Evolutionary conservation across 768 basidiomycete genomes (phyloP).

Genomic region (Boletus patriciae): DNA sequence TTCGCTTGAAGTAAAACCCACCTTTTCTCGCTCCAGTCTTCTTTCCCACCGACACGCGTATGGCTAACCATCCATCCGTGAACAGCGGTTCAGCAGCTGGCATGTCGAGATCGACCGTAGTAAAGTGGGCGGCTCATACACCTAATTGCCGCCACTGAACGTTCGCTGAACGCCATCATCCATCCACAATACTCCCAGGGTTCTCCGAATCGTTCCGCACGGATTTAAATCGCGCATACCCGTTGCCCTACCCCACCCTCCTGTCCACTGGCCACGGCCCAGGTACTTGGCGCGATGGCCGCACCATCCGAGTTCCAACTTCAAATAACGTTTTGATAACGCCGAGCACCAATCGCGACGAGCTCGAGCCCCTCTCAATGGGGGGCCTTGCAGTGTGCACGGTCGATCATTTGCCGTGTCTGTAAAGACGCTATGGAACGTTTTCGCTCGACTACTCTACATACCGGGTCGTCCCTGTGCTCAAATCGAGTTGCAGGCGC

Average conservation of each 20-base stretch:
- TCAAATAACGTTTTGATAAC: background rate
- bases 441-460: too few species aligned
- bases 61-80: background rate
- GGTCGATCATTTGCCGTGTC: too few species aligned
- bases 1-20: background rate
- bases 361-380: too few species aligned
- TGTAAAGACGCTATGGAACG: too few species aligned
- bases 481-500: too few species aligned
- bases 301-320: too few species aligned
- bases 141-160: background rate
- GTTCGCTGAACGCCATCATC: background rate
- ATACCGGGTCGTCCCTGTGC: too few species aligned
- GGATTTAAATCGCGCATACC: background rate
- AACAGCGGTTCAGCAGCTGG: too few species aligned
- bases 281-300: background rate
- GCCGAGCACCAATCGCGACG: too few species aligned
- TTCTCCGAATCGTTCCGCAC: background rate
- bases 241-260: background rate
- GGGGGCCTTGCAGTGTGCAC: too few species aligned
- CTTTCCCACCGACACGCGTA: background rate
- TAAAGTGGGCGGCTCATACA: background rate
- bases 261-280: background rate
- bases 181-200: background rate
- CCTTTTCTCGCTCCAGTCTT: background rate
- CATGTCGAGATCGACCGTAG: background rate